Evolutionary conservation across 257 asterid genomes (phyloP).

Genomic region (Solanum appendiculatum): DNA sequence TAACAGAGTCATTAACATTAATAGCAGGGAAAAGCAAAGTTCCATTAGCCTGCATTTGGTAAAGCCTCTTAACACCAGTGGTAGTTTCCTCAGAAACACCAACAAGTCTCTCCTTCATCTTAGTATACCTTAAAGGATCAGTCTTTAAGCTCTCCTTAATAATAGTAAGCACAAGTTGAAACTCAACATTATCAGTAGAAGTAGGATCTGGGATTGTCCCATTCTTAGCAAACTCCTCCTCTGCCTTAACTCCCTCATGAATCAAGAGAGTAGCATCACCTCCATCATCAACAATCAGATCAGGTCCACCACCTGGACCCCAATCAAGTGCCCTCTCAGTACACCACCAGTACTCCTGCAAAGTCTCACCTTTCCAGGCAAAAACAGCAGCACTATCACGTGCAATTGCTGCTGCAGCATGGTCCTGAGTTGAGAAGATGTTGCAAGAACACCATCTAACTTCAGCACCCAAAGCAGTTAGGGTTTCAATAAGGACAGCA

Average conservation of each 20-base stretch:
- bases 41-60: conserved; percentile 83
- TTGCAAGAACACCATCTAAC: conserved; percentile 95
- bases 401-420: conserved; percentile 82
- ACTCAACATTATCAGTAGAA: conserved; percentile 72
- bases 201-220: conserved; percentile 61
- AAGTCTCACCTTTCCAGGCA: conserved; percentile 88
- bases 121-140: conserved; percentile 53
- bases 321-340: conserved; percentile 83
- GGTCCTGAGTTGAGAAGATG: conserved; percentile 85
- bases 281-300: conserved; percentile 81
- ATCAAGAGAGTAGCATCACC: conserved; percentile 77
- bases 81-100: conserved; percentile 95
- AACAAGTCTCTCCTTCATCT: conserved; percentile 77
- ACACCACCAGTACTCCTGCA: conserved; percentile 94
- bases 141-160: conserved; percentile 57
- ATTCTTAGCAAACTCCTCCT: conserved; percentile 50
- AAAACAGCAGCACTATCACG: conserved; percentile 88
- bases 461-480: conserved; percentile 76
- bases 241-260: conserved; percentile 90
- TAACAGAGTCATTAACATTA: conserved; percentile 76
- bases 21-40: conserved; percentile 75
- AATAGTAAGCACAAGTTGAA: conserved; percentile 60
- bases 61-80: conserved; percentile 88
- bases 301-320: conserved; percentile 86
- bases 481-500: conserved; percentile 68